A percentile compares a stretch with the other conserved stretches of the same genome.
Evolutionary conservation across 2,329 filamentous ascomycete genomes (phyloP).

Genomic region (Paraphaeosphaeria minitans): DNA sequence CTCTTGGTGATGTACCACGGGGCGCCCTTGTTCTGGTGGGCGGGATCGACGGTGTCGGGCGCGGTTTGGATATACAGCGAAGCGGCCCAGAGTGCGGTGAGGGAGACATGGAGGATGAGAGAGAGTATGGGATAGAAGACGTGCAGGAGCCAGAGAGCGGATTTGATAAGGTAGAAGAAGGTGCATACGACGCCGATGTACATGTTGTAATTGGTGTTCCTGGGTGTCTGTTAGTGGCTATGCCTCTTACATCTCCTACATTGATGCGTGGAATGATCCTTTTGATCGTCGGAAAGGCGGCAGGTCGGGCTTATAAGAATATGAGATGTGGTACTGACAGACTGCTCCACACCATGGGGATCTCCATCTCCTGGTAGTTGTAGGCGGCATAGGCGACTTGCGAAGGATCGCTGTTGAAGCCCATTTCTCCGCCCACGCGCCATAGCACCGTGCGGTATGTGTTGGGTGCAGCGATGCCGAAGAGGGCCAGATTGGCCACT

Average conservation of each 20-base stretch:
- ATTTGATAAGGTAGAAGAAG: conserved; percentile 75
- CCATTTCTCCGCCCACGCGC: conserved; percentile 71
- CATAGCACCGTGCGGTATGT: conserved; percentile 74
- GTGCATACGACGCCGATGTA: conserved; percentile 76
- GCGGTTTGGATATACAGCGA: conserved; percentile 74
- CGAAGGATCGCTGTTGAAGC: conserved; percentile 75
- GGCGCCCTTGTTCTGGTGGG: conserved; percentile 63
- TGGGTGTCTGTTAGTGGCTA: conserved; percentile 44
- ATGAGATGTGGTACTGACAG: conserved; percentile 60
- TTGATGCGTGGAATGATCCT: background rate
- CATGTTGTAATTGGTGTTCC: conserved; percentile 76
- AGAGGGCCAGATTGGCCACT: conserved; percentile 70
- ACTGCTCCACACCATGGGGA: conserved; percentile 74
- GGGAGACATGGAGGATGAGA: conserved; percentile 60
- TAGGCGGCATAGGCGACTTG: conserved; percentile 74
- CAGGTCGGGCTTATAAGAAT: background rate
- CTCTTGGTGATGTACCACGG: conserved; percentile 78
- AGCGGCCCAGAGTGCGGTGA: conserved; percentile 67
- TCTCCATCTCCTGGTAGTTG: conserved; percentile 66
- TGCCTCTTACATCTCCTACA: background rate
- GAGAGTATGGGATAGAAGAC: conserved; percentile 71
- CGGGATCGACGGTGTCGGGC: conserved; percentile 71
- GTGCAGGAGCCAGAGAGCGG: conserved; percentile 71
- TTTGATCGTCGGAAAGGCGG: background rate
- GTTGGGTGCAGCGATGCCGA: conserved; percentile 74